phyloP scores from a whole-genome alignment of 2,329 filamentous ascomycete species.

The Aspergillus pseudonomiae region DNA sequence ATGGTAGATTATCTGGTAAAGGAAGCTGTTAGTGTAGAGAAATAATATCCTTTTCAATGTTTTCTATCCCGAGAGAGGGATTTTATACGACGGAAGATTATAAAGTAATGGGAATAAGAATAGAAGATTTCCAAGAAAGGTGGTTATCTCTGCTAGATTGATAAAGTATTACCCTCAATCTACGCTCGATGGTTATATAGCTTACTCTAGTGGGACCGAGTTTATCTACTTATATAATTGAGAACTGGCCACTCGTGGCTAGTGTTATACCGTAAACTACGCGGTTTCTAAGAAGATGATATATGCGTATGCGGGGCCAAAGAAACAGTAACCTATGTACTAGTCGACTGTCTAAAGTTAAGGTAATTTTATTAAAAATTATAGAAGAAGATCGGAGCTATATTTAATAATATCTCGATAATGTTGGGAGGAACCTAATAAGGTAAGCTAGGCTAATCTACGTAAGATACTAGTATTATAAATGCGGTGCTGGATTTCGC shows the following conservation, averaged over 20 bases:
- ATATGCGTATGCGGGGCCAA: conserved; percentile 21
- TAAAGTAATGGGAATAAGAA: conserved; percentile 15
- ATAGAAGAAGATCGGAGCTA: not conserved
- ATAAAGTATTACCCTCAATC: conserved; percentile 9
- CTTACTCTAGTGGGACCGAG: conserved; percentile 13
- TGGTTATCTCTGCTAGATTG: conserved; percentile 13
- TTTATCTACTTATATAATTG: conserved; percentile 25
- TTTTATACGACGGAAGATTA: conserved; percentile 12
- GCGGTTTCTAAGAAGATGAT: conserved; percentile 16
- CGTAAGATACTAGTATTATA: not conserved
- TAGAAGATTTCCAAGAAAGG: conserved; percentile 16
- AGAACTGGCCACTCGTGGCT: conserved; percentile 29
- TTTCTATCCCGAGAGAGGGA: conserved; percentile 1
- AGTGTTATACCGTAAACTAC: conserved; percentile 9
- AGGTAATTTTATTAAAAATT: conserved; percentile 15
- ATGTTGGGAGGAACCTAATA: conserved; percentile 7
- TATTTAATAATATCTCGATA: too few species aligned
- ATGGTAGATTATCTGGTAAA: conserved; percentile 4
- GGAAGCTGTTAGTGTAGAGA: not conserved
- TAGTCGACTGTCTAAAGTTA: conserved; percentile 20
- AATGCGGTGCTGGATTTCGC: conserved; percentile 15
- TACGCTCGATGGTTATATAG: conserved; percentile 17
- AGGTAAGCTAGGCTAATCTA: conserved; percentile 15
- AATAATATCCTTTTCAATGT: conserved; percentile 10
- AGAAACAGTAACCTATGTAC: conserved; percentile 23